A percentile compares a stretch with the other conserved stretches of the same genome.
Conservation (phyloP, 768 basidiomycete species). For the Polyporus arcularius region DNA sequence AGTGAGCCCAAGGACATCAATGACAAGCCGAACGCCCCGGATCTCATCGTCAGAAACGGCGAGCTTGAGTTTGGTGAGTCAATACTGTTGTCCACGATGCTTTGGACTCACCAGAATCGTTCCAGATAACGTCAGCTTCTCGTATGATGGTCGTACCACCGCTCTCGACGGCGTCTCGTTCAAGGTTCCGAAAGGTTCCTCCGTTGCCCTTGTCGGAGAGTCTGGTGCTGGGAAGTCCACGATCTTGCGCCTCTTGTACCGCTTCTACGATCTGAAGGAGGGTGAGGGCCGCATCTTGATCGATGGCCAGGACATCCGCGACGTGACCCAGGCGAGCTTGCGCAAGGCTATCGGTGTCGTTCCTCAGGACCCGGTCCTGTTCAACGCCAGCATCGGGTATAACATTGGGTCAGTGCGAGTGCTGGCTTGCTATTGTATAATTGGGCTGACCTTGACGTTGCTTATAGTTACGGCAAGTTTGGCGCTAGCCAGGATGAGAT, state of each 20-base stretch:
- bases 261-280: conserved; percentile 86
- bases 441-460: background rate
- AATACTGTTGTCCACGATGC: conserved; percentile 1
- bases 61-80: conserved; percentile 84
- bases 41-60: conserved; percentile 70
- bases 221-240: conserved; percentile 84
- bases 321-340: conserved; percentile 81
- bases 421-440: no score
- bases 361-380: conserved; percentile 80
- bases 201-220: conserved; percentile 89
- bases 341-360: conserved; percentile 87
- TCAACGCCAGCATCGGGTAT: conserved; percentile 70
- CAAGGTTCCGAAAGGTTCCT: conserved; percentile 82
- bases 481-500: conserved; percentile 72
- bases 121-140: conserved; percentile 82
- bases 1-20: conserved; percentile 83
- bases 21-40: conserved; percentile 74
- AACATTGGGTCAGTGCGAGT: conserved; percentile 60
- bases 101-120: background rate
- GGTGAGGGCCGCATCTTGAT: conserved; percentile 81
- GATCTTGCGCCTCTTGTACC: conserved; percentile 82
- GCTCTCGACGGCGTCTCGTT: conserved; percentile 83
- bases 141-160: conserved; percentile 72
- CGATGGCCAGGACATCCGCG: conserved; percentile 85
- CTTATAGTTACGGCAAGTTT: conserved; percentile 71